phyloP scores from a whole-genome alignment of 176 grass and related monocot species.

The Bothriochloa decipiens region DNA sequence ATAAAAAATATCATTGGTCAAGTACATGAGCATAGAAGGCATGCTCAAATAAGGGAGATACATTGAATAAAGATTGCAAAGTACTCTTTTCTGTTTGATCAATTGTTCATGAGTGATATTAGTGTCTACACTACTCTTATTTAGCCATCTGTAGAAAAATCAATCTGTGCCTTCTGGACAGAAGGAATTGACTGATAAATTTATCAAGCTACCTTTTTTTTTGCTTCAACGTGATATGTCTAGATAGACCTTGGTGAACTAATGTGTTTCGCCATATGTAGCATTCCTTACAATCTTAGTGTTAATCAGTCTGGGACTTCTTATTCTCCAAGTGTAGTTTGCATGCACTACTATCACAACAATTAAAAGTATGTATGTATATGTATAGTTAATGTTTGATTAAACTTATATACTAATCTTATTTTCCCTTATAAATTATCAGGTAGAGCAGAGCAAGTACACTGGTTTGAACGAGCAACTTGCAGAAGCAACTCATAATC shows the following conservation, averaged over 20 bases:
- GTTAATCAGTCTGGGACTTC: not conserved
- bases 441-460: conserved; percentile 75
- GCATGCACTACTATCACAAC: not conserved
- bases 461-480: conserved; percentile 76
- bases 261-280: not conserved
- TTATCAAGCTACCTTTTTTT: not conserved
- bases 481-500: conserved; percentile 69
- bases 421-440: conserved; percentile 39
- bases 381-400: not conserved
- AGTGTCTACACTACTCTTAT: not conserved
- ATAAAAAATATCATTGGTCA: not conserved
- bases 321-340: conserved; percentile 14
- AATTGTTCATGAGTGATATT: not conserved
- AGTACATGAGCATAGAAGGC: not conserved
- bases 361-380: not conserved
- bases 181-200: not conserved
- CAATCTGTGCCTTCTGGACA: not conserved
- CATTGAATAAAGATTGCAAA: not conserved
- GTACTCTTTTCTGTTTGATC: not conserved
- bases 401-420: conserved; percentile 15
- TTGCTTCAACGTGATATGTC: not conserved
- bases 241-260: not conserved
- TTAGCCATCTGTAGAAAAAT: not conserved
- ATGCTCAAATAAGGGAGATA: not conserved
- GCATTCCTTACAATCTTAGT: not conserved